Percentiles rank a stretch among this genome's conserved stretches.
phyloP scores from a whole-genome alignment of 768 basidiomycete genomes.

The Cystofilobasidium bisporidii region DNA sequence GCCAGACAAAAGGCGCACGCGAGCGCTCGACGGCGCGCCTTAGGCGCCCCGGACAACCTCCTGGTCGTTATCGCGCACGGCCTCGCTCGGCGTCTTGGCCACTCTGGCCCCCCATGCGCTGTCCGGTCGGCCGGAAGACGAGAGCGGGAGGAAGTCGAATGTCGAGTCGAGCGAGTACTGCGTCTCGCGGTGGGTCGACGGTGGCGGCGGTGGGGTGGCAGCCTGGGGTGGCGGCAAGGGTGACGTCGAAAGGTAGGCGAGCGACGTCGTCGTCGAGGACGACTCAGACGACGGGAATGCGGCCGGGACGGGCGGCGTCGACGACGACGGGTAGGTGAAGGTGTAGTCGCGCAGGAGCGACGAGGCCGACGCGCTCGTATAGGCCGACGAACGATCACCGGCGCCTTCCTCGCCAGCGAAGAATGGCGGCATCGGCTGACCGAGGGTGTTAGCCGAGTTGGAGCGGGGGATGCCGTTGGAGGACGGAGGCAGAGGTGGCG shows the following conservation, averaged over 20 bases:
- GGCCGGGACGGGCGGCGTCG: neutral
- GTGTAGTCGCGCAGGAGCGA: neutral
- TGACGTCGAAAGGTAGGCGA: neutral
- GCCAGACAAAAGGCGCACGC: too few species aligned
- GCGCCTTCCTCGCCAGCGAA: neutral
- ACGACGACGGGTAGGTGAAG: neutral
- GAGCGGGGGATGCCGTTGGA: neutral
- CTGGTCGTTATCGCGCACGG: neutral
- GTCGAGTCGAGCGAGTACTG: conserved; percentile 18
- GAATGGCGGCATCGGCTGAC: neutral
- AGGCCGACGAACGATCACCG: neutral
- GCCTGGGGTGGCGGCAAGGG: neutral
- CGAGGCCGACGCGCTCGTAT: conserved; percentile 1
- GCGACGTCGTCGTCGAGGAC: neutral
- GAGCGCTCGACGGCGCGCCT: too few species aligned
- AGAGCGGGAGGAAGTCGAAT: conserved; percentile 22
- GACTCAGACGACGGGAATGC: neutral
- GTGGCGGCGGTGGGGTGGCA: neutral
- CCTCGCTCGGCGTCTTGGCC: neutral
- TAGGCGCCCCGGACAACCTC: neutral
- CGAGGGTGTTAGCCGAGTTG: conserved; percentile 2
- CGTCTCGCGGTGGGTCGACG: conserved; percentile 9
- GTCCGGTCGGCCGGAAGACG: neutral
- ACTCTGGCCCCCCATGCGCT: neutral
- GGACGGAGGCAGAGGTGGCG: neutral